Evolutionary conservation across 108 stramenopile species (phyloP), one percentile per base, ranked within the genome.

Genomic region (Cyclotella cryptica): DNA sequence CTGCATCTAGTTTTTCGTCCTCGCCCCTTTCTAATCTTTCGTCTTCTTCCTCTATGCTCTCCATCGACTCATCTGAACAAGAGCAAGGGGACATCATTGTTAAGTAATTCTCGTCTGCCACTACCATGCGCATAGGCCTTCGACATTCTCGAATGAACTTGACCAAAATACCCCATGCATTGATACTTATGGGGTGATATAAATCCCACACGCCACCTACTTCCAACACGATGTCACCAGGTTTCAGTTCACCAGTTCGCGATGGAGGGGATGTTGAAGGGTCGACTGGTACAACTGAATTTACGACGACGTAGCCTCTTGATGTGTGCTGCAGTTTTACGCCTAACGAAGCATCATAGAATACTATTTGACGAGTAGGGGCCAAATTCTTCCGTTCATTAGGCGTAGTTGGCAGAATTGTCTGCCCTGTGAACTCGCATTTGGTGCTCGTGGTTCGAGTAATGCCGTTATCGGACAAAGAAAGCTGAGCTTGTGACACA

Each of bases 201-300:
- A 76, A 61, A 49, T 76, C 75, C 75, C 75, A 76, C 12, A 76
- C 75, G 19, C 75, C 75, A 29, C 75, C 75, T 0, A 76, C 75
- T 49, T 68, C 58, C 45, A 76, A 44, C 0, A 76, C 66, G 7
- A 68, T 19, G 52, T 76, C 75, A 26, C 66, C 66, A n/a, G 43
- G 46, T 44, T 51, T 57, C 3, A 76, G 15, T 17, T 59, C 59
- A 18, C 75, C 75, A 4, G 10, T 66, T 57, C 75, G 22, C 3
- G 55, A 21, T 11, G 55, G 45, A 28, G 22, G 29, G 14, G 58
- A 28, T 17, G n/a, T 52, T 64, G 17, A 21, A 13, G 68, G 15
- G 18, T 44, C 10, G 17, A 45, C 19, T 55, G 75, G 29, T 27
- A 46, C 35, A 10, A 68, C 67, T 9, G 66, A 58, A 46, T 66